These are phyloP conservation scores for Balakata baccata DNA, from an alignment of 345 rosid species.

Conservation along the genomic window DNA sequence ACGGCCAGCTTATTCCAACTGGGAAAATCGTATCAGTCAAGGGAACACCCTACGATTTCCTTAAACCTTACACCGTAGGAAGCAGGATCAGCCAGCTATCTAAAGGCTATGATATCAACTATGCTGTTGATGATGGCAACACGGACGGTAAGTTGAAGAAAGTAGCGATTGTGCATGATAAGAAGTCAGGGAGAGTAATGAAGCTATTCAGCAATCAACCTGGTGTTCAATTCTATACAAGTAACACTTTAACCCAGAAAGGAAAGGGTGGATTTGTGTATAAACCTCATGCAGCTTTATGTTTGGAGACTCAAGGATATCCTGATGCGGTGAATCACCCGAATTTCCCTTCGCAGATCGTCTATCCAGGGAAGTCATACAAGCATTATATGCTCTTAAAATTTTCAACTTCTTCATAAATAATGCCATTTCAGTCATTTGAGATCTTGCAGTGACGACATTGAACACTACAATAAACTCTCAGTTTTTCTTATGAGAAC, in stretches of 20 bases:
- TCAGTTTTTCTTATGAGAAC: not conserved
- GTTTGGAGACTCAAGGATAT: constrained; percentile 82
- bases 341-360: constrained; percentile 66
- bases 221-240: constrained; percentile 78
- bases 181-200: constrained; percentile 67
- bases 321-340: constrained; percentile 76
- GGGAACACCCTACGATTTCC: constrained; percentile 85
- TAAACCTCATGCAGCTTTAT: constrained; percentile 56
- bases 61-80: constrained; percentile 42
- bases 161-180: constrained; percentile 58
- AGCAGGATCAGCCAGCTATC: constrained; percentile 52
- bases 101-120: constrained; percentile 74
- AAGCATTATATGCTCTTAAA: constrained; percentile 61
- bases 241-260: constrained; percentile 44
- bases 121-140: constrained; percentile 53
- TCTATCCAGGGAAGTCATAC: constrained; percentile 52
- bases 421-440: not conserved
- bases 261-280: constrained; percentile 76
- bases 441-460: not conserved
- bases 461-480: not conserved
- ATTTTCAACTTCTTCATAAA: constrained; percentile 35
- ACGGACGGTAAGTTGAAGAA: constrained; percentile 34
- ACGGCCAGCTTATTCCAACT: constrained; percentile 68
- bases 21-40: constrained; percentile 55
- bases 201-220: constrained; percentile 61